Evolutionary conservation across 495 filamentous ascomycete species (phyloP), one percentile per base, ranked within the genome.

Genomic region (Penicillium verhagenii): DNA sequence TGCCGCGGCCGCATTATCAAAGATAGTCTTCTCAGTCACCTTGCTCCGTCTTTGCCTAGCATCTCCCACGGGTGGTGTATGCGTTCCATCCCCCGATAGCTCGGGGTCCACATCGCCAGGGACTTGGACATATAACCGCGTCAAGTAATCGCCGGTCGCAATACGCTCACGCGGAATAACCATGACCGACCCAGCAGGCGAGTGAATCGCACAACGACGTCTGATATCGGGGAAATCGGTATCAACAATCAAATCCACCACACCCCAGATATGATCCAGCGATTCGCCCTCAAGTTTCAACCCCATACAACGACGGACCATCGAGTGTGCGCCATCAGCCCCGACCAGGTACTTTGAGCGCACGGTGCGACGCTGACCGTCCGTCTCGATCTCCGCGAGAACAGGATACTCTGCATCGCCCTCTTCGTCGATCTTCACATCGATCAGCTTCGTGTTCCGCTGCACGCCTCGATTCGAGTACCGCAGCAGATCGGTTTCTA

Each of bases 161-260:
- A 77, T 75, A 7, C 71, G 65, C 59, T 90, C 87, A 11, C 88
- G 79, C 0, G 88, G 88, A 49, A 92, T 86, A 6, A 88, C 72
- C 80, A 92, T 86, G 21, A 91, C 73, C 13, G 80, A 85, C 2
- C 87, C 87, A 0, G 79, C 78, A 8, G 81, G 80, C 8, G 83
- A 84, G 63, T 90, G 86, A 50, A 90, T 84, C 13, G 84, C 82
- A 54, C 84, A 87, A 31, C 82, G 73, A 58, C 77, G 78, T 44
- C 87, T 73, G 47, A 91, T 85, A 63, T 90, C 88, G 7, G 87
- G 85, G 52, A 89, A 89, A 61, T 89, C 77, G 2, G 85, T 86
- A 44, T 86, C 83, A 1, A 85, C 81, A 1, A 88, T 72, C 28
- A 87, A 69, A 58, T 90, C 86, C 18, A 88, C 68, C 1, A 86